Conservation (phyloP, 2,329 filamentous ascomycete species). For the Pseudogymnoascus sp. region DNA sequence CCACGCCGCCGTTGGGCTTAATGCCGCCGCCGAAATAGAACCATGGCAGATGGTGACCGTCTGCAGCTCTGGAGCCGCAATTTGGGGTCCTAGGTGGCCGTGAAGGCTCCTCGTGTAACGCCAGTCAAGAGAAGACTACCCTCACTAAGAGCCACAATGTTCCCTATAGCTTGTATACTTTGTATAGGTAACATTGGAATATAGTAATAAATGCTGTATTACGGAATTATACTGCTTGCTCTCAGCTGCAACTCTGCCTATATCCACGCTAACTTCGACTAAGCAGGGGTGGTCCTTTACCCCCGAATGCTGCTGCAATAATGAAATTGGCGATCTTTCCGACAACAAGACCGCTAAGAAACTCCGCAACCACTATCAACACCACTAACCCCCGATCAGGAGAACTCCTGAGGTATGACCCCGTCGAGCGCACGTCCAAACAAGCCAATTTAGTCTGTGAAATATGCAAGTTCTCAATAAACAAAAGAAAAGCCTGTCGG, state of each 20-base stretch:
- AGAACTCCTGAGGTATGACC: neutral
- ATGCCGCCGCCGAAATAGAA: neutral
- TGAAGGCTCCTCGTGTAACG: neutral
- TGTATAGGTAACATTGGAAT: neutral
- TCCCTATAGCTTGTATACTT: neutral
- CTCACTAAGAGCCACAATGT: neutral
- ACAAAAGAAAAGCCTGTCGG: neutral
- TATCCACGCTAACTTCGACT: neutral
- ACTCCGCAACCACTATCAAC: neutral
- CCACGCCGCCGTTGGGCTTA: neutral
- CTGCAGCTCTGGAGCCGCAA: neutral
- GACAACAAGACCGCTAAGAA: neutral
- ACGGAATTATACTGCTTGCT: neutral
- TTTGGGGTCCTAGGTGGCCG: neutral
- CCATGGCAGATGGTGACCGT: neutral
- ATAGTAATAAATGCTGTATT: neutral
- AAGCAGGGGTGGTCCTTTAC: neutral
- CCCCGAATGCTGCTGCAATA: conserved; percentile 2
- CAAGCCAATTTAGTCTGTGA: neutral
- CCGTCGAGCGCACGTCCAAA: neutral
- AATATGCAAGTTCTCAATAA: conserved; percentile 8
- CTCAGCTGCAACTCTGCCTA: neutral
- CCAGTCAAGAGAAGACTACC: neutral
- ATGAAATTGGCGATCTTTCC: conserved; percentile 8
- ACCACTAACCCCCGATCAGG: neutral